Percentiles rank a stretch among this genome's conserved stretches.
phyloP scores from a whole-genome alignment of 805 yeast species.

The Lipomyces starkeyi region DNA sequence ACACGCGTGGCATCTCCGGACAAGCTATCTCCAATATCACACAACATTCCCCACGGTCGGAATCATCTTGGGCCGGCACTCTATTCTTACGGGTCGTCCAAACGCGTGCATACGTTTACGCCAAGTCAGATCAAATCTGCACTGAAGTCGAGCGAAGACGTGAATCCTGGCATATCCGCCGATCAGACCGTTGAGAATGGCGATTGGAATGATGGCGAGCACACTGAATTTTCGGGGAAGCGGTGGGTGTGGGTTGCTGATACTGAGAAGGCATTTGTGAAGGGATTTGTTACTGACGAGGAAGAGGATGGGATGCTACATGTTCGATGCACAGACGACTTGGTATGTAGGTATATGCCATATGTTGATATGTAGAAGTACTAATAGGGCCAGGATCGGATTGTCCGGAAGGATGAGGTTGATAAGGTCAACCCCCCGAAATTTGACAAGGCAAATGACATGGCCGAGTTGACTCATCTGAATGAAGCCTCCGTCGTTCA shows the following conservation, averaged over 20 bases:
- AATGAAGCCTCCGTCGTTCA: slow-evolving; percentile 96
- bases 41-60: slow-evolving; percentile 29
- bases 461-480: slow-evolving; percentile 92
- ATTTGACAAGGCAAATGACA: slow-evolving; percentile 88
- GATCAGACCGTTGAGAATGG: neutral
- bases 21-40: slow-evolving; percentile 29
- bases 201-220: slow-evolving; percentile 22
- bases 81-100: slow-evolving; percentile 6
- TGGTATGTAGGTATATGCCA: slow-evolving; percentile 39
- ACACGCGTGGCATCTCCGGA: slow-evolving; percentile 27
- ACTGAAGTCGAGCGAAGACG: neutral
- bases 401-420: slow-evolving; percentile 53
- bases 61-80: neutral
- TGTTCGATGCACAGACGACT: slow-evolving; percentile 51
- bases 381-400: slow-evolving; percentile 43
- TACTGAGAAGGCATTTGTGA: slow-evolving; percentile 58
- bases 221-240: slow-evolving; percentile 49
- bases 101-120: slow-evolving; percentile 33
- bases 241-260: slow-evolving; percentile 84
- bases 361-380: slow-evolving; percentile 28
- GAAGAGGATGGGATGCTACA: slow-evolving; percentile 48
- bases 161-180: neutral
- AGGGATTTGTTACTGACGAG: slow-evolving; percentile 63
- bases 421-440: slow-evolving; percentile 85
- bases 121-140: slow-evolving; percentile 28